Evolutionary conservation across 2,329 filamentous ascomycete species (phyloP), one percentile per base, ranked within the genome.

Genomic region (Diaporthe sp.): DNA sequence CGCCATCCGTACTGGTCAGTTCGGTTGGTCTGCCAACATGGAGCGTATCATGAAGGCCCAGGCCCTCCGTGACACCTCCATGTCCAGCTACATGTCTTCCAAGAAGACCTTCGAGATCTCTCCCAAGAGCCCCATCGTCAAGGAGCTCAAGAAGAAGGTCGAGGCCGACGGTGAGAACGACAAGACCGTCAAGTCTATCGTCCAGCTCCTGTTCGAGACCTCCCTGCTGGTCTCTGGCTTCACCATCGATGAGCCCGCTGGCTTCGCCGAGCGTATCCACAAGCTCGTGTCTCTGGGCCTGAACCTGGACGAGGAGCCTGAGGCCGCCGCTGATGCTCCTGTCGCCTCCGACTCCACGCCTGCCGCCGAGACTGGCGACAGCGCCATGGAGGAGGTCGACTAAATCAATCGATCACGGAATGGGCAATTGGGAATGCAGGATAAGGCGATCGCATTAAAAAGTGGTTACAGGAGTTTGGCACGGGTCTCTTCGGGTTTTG

Each of bases 21-120:
- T 99, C 87, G 97, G 97, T 88, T 99, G 97, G 97, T 98, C 96
- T 75, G 97, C 97, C 85, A 99, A 99, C 93, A 99, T 99, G 97
- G 97, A 99, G 92, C 97, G 97, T 91, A 99, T 99, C 93, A 99
- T 99, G 97, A 99, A 99, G 94, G 97, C 97, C 39, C 97, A 99
- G 91, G 97, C 97, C 84, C 96, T 99, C 84, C 97, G 97, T 90
- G 97, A 99, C 90, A 99, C 97, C 81, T 98, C 96, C 83, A 99
- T 99, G 97, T 95, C 92, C 88, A 98, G 95, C 82, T 99, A 99
- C 94, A 99, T 99, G 97, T 97, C 95, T 80, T 98, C 96, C 86
- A 99, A 99, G 96, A 99, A 99, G 95, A 99, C 97, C 44, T 98
- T 99, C 82, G 97, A 99, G 91, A 98, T 99, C 88, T 98, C 97